Base-by-base conservation (phyloP, 805 yeast genomes). In the Helenozyma baotianmanensis region DNA sequence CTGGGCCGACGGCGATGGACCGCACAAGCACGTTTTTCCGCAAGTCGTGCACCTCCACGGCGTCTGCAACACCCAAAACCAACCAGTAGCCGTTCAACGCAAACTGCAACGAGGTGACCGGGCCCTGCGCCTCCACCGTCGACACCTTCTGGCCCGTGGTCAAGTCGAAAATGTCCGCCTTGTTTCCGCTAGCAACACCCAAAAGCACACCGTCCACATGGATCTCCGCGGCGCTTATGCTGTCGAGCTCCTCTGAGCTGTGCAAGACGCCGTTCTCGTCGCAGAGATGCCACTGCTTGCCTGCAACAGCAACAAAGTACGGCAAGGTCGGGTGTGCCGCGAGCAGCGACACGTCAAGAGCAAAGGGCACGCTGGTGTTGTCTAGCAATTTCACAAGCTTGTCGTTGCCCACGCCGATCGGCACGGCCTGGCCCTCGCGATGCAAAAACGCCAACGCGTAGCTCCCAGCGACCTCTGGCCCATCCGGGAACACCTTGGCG, bases 51-150 rank as follows among this genome's bases (percentile, higher is more conserved):
- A 76, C 50, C 3, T 36, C 32, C 14, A 50, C 41, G 2, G 36
- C 35, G 7, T 35, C 47, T 1, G 43, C 42, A 6, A 55, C 45
- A 8, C 53, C 47, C 2, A 57, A 70, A 27, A 71, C 50, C 13
- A 82, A 49, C 72, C 81, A 78, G 51, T 76, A 79, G 1, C 90
- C 90, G 48, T 82, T 82, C 18, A 64, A 59, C 2, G 80, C 82
- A 56, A 78, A 80, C 25, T 52, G 47, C 9, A 79, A 35, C n/a
- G 58, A 52, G 5, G 53, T 41, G 8, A 72, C 57, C 2, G 40
- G 38, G 19, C 35, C 33, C 1, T 21, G 23, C 4, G 27, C 23
- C 21, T 12, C 14, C 15, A 72, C 42, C 4, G 57, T 53, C 3
- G 74, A 50, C 8, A 60, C 69, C 13, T 53, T 34, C 9, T 47